Conservation (phyloP, 139 green algal genomes). For the Spirogloea muscicola region DNA sequence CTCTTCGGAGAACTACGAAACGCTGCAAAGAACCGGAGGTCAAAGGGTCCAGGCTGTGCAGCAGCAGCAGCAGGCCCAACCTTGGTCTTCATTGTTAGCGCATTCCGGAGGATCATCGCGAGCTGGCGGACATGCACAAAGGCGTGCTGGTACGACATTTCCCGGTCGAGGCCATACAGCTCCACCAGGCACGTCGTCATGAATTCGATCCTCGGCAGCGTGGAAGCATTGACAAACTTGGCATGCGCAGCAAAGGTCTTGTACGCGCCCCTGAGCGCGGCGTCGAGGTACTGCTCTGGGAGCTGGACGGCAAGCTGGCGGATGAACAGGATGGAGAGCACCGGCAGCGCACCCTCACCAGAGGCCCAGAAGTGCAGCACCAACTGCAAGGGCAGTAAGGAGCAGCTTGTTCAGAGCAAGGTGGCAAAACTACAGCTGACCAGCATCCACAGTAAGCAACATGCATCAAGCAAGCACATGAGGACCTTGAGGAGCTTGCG, state of each 20-base stretch:
- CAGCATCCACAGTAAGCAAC: neutral
- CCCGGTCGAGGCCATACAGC: slow-evolving; percentile 46
- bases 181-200: slow-evolving; percentile 82
- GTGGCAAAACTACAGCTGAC: neutral
- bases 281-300: slow-evolving; percentile 45
- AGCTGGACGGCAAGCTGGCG: slow-evolving; percentile 68
- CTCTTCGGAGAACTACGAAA: too few relatives aligned
- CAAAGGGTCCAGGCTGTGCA: too few relatives aligned
- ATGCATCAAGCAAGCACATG: neutral
- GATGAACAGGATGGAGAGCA: slow-evolving; percentile 82
- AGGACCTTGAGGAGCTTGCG: slow-evolving; percentile 65
- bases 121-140: slow-evolving; percentile 77
- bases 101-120: slow-evolving; percentile 73
- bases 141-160: slow-evolving; percentile 42
- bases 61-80: too few relatives aligned
- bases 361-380: slow-evolving; percentile 69
- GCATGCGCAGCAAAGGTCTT: slow-evolving; percentile 68
- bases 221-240: slow-evolving; percentile 78
- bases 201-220: slow-evolving; percentile 75
- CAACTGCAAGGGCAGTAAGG: slow-evolving; percentile 11
- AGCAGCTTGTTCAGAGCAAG: neutral
- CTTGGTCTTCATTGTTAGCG: slow-evolving; percentile 75
- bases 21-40: too few relatives aligned
- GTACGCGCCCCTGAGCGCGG: slow-evolving; percentile 65
- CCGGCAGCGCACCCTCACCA: slow-evolving; percentile 57